Evolutionary conservation across 768 basidiomycete genomes (phyloP), one percentile per base, ranked within the genome.

Genomic region (Xerocomellus dryophilus): DNA sequence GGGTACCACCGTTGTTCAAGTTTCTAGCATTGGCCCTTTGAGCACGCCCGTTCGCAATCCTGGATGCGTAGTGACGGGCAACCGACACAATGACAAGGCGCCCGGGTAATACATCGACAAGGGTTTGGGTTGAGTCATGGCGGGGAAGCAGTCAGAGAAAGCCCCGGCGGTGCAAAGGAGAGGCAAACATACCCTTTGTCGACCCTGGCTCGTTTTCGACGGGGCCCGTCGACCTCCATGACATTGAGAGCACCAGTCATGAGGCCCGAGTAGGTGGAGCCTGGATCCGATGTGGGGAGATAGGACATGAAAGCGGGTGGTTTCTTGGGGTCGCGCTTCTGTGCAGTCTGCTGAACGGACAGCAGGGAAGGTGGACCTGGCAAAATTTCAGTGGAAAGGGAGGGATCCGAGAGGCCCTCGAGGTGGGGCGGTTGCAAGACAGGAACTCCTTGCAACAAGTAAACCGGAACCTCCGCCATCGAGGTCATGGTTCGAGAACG

Each of bases 371-470:
- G 91, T 55, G 91, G 91, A 23, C 90, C 90, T 66, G 91, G 91
- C 64, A 93, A 81, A 75, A 93, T 87, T 80, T 93, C 91, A 56
- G 91, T 93, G 58, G 92, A 90, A 64, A 92, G 80, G 59, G 81
- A 78, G 51, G 86, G 74, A 78, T 93, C 89, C 52, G 69, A 71
- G 39, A 71, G 63, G 61, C 88, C 85, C 70, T 90, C 90, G 52
- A 90, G 82, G 73, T 91, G 87, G 63, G 85, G 74, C 63, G 88
- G 90, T 68, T 90, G 90, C 65, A 81, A 74, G 59, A 86, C 81
- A 53, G 84, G 77, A 57, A 86, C 86, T 70, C 84, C 84, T 71
- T 84, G 82, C 66, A 85, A 74, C 78, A 90, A 74, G 73, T 82
- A 90, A 61, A 80, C 81, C 61, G 88, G 85, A 68, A 84, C 73